These are phyloP conservation scores for Cardamine resedifolia DNA, from an alignment of 345 rosid species.

Conservation along the genomic window DNA sequence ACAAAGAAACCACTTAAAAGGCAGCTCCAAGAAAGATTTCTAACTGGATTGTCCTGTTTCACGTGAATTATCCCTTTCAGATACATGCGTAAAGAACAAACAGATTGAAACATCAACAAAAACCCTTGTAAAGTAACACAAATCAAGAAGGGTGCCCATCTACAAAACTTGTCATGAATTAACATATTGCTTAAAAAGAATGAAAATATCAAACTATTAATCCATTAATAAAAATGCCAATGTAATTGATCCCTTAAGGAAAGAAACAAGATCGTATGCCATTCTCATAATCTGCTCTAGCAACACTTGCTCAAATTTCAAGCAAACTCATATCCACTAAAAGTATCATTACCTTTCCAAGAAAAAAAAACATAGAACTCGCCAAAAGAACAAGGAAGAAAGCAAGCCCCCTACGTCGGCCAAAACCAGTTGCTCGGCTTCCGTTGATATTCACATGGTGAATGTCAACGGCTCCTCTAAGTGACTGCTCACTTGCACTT, in stretches of 20 bases:
- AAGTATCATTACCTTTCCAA: conserved; percentile 48
- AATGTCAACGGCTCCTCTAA: conserved; percentile 48
- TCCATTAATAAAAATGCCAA: background rate
- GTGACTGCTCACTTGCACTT: conserved; percentile 37
- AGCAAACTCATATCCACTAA: background rate
- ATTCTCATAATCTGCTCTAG: background rate
- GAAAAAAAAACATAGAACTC: conserved; percentile 37
- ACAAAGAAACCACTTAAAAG: conserved; percentile 50
- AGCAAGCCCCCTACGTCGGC: conserved; percentile 35
- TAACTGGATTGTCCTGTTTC: conserved; percentile 52
- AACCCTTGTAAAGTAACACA: conserved; percentile 4
- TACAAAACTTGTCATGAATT: background rate
- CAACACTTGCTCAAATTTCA: background rate
- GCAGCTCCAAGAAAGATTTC: conserved; percentile 47
- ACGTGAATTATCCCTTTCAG: conserved; percentile 20
- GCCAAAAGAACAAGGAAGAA: conserved; percentile 41
- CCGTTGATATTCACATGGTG: conserved; percentile 59
- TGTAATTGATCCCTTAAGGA: background rate
- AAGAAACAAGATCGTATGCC: background rate
- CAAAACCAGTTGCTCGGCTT: conserved; percentile 37
- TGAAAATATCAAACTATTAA: background rate
- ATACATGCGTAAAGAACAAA: background rate
- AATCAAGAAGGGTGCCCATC: background rate
- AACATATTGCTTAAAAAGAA: conserved; percentile 4
- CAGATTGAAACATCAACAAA: conserved; percentile 12